phyloP scores from a whole-genome alignment of 768 basidiomycete species.

The Favolaschia claudopus region DNA sequence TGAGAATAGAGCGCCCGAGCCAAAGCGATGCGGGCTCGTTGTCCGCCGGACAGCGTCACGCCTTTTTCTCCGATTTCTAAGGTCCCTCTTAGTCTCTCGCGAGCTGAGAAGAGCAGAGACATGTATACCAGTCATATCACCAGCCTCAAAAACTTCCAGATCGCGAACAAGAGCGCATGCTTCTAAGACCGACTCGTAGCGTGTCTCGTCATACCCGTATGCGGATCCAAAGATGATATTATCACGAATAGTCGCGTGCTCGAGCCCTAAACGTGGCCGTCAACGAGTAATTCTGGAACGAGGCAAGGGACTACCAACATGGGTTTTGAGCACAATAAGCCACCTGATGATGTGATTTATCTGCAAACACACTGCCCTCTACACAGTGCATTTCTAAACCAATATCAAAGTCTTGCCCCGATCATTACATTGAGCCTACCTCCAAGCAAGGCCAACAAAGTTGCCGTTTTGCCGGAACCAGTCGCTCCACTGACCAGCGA shows the following conservation, averaged over 20 bases:
- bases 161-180: slow-evolving; percentile 81
- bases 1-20: slow-evolving; percentile 84
- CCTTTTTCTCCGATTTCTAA: slow-evolving; percentile 85
- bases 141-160: slow-evolving; percentile 74
- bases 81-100: neutral
- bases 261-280: slow-evolving; percentile 60
- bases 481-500: slow-evolving; percentile 71
- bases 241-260: slow-evolving; percentile 82
- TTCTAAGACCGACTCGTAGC: slow-evolving; percentile 73
- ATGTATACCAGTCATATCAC: slow-evolving; percentile 80
- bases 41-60: slow-evolving; percentile 76
- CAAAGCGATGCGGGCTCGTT: slow-evolving; percentile 75
- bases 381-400: slow-evolving; percentile 64
- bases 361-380: slow-evolving; percentile 58
- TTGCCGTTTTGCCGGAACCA: slow-evolving; percentile 73
- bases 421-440: slow-evolving; percentile 47
- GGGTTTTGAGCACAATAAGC: slow-evolving; percentile 76
- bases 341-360: slow-evolving; percentile 65
- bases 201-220: slow-evolving; percentile 62
- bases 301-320: slow-evolving; percentile 46
- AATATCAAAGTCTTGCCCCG: neutral
- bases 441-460: slow-evolving; percentile 70
- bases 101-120: slow-evolving; percentile 3
- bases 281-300: slow-evolving; percentile 22
- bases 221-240: slow-evolving; percentile 80